These are phyloP conservation scores for Fusarium armeniacum DNA, from an alignment of 2,329 filamentous ascomycete genomes.

Conservation along the genomic window DNA sequence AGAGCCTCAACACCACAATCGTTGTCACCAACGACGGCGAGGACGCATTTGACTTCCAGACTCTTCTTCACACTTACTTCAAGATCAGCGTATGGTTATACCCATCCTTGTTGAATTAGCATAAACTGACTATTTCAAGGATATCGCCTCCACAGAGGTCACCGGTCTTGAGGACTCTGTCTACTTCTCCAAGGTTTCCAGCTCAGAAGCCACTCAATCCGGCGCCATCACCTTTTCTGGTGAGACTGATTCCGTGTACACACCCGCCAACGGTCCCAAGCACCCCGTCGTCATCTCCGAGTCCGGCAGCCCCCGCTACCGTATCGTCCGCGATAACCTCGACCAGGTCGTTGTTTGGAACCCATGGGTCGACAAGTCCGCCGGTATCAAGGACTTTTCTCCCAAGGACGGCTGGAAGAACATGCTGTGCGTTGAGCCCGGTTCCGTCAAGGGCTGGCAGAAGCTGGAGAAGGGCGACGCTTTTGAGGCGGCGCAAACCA, in stretches of 20 bases:
- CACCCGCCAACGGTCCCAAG: slow-evolving; percentile 72
- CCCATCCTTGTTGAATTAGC: neutral
- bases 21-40: slow-evolving; percentile 90
- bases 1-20: slow-evolving; percentile 82
- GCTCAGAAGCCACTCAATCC: slow-evolving; percentile 74
- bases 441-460: slow-evolving; percentile 84
- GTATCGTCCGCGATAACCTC: slow-evolving; percentile 85
- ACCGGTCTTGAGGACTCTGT: slow-evolving; percentile 80
- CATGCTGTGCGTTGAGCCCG: slow-evolving; percentile 96
- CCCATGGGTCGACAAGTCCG: slow-evolving; percentile 89
- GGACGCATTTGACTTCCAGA: slow-evolving; percentile 89
- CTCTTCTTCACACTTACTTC: slow-evolving; percentile 92
- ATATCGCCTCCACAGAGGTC: slow-evolving; percentile 81
- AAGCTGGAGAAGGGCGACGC: slow-evolving; percentile 84
- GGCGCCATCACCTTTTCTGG: slow-evolving; percentile 76
- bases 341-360: slow-evolving; percentile 96
- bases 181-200: slow-evolving; percentile 88
- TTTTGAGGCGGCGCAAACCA: slow-evolving; percentile 73
- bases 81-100: slow-evolving; percentile 74
- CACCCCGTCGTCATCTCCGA: slow-evolving; percentile 72
- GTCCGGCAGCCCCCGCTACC: slow-evolving; percentile 74
- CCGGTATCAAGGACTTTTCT: slow-evolving; percentile 85
- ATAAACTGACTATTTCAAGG: slow-evolving; percentile 63
- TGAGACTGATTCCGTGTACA: slow-evolving; percentile 93
- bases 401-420: slow-evolving; percentile 92